Evolutionary conservation across 495 filamentous ascomycete species (phyloP).

Genomic region (Xanthoparmelia taractica): DNA sequence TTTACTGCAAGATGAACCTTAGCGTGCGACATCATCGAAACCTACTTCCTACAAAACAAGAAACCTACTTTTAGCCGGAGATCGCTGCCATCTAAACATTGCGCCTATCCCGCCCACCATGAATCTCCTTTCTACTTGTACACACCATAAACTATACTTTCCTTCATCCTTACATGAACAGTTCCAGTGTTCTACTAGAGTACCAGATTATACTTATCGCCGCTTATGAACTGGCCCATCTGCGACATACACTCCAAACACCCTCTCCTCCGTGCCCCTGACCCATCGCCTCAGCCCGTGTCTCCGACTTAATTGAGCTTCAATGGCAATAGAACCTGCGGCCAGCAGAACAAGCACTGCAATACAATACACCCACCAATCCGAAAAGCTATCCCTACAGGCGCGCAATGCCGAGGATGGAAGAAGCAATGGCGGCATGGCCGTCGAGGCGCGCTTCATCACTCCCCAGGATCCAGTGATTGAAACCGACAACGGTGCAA

Average conservation of each 20-base stretch:
- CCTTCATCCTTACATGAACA: too few relatives aligned
- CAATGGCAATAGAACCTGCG: slow-evolving; percentile 4
- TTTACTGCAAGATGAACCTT: too few relatives aligned
- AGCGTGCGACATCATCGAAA: too few relatives aligned
- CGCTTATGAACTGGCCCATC: not conserved
- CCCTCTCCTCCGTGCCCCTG: not conserved
- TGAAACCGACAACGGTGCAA: slow-evolving; percentile 53
- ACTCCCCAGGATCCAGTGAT: slow-evolving; percentile 66
- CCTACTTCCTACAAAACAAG: too few relatives aligned
- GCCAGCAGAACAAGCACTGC: slow-evolving; percentile 23
- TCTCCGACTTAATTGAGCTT: not conserved
- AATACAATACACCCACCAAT: slow-evolving; percentile 45
- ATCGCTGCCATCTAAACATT: too few relatives aligned
- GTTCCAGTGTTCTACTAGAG: too few relatives aligned
- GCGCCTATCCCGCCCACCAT: too few relatives aligned
- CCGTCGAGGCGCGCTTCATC: slow-evolving; percentile 58
- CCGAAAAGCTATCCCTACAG: slow-evolving; percentile 51
- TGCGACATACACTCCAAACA: too few relatives aligned
- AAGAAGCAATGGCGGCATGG: slow-evolving; percentile 34
- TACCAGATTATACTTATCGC: too few relatives aligned
- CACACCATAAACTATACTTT: too few relatives aligned
- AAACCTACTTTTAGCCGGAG: too few relatives aligned
- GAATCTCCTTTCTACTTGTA: too few relatives aligned
- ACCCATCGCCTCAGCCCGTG: not conserved
- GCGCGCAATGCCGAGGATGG: slow-evolving; percentile 22